A percentile compares a stretch with the other conserved stretches of the same genome.
These are phyloP conservation scores for Coccomyxa sp. DNA, from an alignment of 139 green algal genomes.

Conservation along the genomic window DNA sequence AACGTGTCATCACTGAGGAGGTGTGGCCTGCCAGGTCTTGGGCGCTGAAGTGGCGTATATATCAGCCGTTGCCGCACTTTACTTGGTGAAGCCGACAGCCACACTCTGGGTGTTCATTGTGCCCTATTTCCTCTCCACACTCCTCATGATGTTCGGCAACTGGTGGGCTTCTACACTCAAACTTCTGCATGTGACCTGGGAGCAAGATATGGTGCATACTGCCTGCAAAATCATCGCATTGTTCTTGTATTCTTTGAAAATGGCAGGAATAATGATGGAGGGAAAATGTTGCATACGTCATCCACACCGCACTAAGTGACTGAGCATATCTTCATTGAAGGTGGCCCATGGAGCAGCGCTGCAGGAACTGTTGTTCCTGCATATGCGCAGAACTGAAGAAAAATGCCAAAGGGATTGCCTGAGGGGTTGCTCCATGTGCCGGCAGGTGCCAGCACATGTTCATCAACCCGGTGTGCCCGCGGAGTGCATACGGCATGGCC, in stretches of 20 bases:
- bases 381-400: too few relatives aligned
- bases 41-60: conserved; percentile 32
- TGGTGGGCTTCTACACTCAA: conserved; percentile 43
- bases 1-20: too few relatives aligned
- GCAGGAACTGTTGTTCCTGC: too few relatives aligned
- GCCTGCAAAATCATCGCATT: too few relatives aligned
- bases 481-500: conserved; percentile 49
- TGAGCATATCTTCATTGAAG: too few relatives aligned
- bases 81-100: conserved; percentile 34
- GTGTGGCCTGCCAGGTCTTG: neutral
- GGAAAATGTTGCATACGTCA: too few relatives aligned
- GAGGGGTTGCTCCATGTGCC: too few relatives aligned
- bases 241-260: neutral
- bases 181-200: neutral
- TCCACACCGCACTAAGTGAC: too few relatives aligned
- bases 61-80: conserved; percentile 10
- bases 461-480: conserved; percentile 45
- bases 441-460: conserved; percentile 85
- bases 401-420: too few relatives aligned
- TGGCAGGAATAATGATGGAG: too few relatives aligned
- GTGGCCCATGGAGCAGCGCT: too few relatives aligned
- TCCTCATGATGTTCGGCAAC: conserved; percentile 90
- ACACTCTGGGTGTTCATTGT: conserved; percentile 69
- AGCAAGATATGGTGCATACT: neutral
- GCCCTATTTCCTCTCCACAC: conserved; percentile 63